These are phyloP conservation scores for Rossbeevera mucosa DNA, from an alignment of 768 basidiomycete species.

Conservation along the genomic window DNA sequence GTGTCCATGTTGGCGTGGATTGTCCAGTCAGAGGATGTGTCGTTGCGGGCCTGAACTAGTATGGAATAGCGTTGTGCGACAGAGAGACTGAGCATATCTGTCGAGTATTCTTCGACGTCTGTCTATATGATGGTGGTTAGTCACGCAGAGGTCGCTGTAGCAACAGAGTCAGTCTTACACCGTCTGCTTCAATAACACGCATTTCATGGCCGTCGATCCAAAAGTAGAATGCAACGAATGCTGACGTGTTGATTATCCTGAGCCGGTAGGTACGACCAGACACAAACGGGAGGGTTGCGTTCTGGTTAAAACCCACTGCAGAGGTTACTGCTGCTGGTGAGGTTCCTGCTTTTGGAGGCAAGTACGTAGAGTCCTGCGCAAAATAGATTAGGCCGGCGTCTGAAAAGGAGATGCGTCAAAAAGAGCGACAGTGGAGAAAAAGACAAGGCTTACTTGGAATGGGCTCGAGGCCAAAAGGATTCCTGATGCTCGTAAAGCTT, in stretches of 20 bases:
- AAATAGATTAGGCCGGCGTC: constrained; percentile 84
- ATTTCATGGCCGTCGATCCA: constrained; percentile 89
- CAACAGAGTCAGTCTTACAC: constrained; percentile 42
- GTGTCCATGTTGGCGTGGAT: constrained; percentile 90
- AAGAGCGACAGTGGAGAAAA: not conserved
- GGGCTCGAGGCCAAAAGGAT: constrained; percentile 85
- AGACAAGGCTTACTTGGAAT: constrained; percentile 56
- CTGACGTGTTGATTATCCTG: constrained; percentile 80
- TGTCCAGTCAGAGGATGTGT: constrained; percentile 78
- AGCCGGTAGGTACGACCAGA: constrained; percentile 89
- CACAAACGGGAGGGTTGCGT: constrained; percentile 74
- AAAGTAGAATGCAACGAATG: constrained; percentile 72
- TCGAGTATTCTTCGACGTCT: constrained; percentile 70
- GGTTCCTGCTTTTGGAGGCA: constrained; percentile 52
- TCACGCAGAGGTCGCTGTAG: not conserved
- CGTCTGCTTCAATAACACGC: constrained; percentile 80
- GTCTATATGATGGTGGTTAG: constrained; percentile 39
- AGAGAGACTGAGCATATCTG: constrained; percentile 67
- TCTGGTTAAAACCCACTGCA: constrained; percentile 79
- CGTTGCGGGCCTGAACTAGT: constrained; percentile 86
- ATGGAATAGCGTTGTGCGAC: constrained; percentile 94
- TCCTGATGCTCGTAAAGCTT: constrained; percentile 62
- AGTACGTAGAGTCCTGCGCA: constrained; percentile 67
- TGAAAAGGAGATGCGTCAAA: constrained; percentile 23
- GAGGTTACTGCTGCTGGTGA: constrained; percentile 44